Evolutionary conservation across 176 grass and related monocot species (phyloP).

Genomic region (Juncus effusus): DNA sequence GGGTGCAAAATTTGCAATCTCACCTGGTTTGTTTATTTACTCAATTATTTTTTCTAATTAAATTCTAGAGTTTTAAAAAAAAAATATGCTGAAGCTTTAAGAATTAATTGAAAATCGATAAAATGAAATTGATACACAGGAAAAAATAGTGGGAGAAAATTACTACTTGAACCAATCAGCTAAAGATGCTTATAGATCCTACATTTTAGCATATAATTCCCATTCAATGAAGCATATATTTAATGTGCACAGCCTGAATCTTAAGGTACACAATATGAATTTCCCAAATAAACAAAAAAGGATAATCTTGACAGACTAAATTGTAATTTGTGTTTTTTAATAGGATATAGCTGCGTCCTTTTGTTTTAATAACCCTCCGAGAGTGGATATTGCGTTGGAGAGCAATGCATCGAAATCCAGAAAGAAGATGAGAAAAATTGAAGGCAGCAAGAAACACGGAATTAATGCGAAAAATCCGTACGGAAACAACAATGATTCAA

Average conservation of each 20-base stretch:
- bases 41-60: not conserved
- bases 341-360: constrained; percentile 14
- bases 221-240: constrained; percentile 11
- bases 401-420: constrained; percentile 74
- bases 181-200: constrained; percentile 13
- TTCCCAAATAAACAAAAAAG: not conserved
- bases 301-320: not conserved
- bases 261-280: constrained; percentile 16
- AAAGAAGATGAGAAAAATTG: constrained; percentile 63
- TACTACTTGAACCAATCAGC: constrained; percentile 17
- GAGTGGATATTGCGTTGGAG: constrained; percentile 50
- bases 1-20: not conserved
- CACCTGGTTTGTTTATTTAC: constrained; percentile 1
- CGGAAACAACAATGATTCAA: constrained; percentile 44
- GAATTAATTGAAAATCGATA: not conserved
- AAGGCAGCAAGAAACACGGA: constrained; percentile 45
- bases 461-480: constrained; percentile 46
- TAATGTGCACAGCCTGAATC: constrained; percentile 12
- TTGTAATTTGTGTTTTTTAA: not conserved
- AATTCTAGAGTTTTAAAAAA: not conserved
- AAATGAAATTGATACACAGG: not conserved
- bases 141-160: constrained; percentile 23
- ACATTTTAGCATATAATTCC: constrained; percentile 20
- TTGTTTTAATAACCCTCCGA: constrained; percentile 18
- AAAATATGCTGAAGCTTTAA: not conserved